These are phyloP conservation scores for Lactarius vividus DNA, from an alignment of 768 basidiomycete genomes.

Conservation along the genomic window DNA sequence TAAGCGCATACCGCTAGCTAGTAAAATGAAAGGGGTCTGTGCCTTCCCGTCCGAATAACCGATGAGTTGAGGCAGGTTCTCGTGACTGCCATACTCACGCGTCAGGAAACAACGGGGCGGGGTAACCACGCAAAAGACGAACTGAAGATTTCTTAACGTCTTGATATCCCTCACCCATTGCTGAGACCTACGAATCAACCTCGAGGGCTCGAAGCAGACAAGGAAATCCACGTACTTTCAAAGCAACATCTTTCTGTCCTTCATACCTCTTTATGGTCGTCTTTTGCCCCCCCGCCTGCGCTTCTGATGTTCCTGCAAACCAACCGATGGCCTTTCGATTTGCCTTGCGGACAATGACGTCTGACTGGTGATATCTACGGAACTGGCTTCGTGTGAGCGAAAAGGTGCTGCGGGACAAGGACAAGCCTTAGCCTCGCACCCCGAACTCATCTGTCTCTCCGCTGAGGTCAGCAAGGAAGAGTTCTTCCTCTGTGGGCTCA, in stretches of 20 bases:
- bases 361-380: slow-evolving; percentile 49
- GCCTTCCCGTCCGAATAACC: slow-evolving; percentile 47
- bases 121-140: slow-evolving; percentile 23
- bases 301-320: slow-evolving; percentile 47
- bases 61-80: slow-evolving; percentile 52
- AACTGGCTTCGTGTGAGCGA: slow-evolving; percentile 37
- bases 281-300: slow-evolving; percentile 40
- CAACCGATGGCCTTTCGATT: slow-evolving; percentile 37
- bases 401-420: background rate
- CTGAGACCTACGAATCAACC: slow-evolving; percentile 31
- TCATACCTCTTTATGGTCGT: slow-evolving; percentile 47
- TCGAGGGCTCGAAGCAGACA: too few species aligned
- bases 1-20: slow-evolving; percentile 43
- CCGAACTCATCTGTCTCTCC: slow-evolving; percentile 25
- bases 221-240: slow-evolving; percentile 32
- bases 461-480: slow-evolving; percentile 18
- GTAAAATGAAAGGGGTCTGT: slow-evolving; percentile 49
- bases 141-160: slow-evolving; percentile 50
- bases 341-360: slow-evolving; percentile 39
- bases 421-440: background rate
- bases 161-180: slow-evolving; percentile 51
- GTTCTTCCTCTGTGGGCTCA: slow-evolving; percentile 20
- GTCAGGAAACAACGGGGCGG: background rate
- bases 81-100: slow-evolving; percentile 38
- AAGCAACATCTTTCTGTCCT: slow-evolving; percentile 34